Conservation (phyloP, 1,284 basidiomycete genomes). For the Ceratobasidium sp. region DNA sequence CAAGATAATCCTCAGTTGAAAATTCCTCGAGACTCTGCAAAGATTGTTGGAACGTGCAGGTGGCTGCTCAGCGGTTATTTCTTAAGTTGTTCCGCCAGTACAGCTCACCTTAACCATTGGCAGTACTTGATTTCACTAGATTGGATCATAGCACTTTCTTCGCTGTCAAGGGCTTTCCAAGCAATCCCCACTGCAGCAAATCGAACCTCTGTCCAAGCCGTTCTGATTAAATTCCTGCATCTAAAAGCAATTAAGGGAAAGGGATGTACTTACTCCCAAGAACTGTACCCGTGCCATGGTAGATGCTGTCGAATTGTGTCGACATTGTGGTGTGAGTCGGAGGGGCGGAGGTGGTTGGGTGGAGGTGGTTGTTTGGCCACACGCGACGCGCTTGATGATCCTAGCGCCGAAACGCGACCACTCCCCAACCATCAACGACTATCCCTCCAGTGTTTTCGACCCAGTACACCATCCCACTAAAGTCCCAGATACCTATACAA, state of each 20-base stretch:
- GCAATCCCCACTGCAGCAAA: slow-evolving; percentile 89
- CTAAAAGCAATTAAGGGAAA: background rate
- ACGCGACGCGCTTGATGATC: slow-evolving; percentile 30
- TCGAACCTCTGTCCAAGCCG: slow-evolving; percentile 74
- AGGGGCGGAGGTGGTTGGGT: slow-evolving; percentile 8
- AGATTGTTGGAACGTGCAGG: slow-evolving; percentile 14
- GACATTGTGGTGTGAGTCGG: slow-evolving; percentile 49
- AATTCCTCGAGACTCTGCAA: slow-evolving; percentile 84
- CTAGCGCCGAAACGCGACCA: slow-evolving; percentile 14
- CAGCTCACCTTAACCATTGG: slow-evolving; percentile 75
- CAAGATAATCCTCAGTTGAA: slow-evolving; percentile 86
- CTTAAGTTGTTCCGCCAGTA: background rate
- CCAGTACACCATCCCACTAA: background rate
- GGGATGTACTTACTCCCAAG: slow-evolving; percentile 75
- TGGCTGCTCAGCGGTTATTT: background rate
- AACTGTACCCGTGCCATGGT: slow-evolving; percentile 75
- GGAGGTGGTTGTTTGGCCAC: slow-evolving; percentile 13
- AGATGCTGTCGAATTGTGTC: slow-evolving; percentile 86
- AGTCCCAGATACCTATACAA: background rate
- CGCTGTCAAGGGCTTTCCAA: slow-evolving; percentile 77
- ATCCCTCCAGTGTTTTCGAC: background rate
- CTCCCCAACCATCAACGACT: background rate
- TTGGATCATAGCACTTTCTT: slow-evolving; percentile 72
- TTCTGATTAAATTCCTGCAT: background rate
- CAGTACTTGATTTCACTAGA: slow-evolving; percentile 85